Percentiles rank a stretch among this genome's conserved stretches.
These are phyloP conservation scores for Penicillium verhagenii DNA, from an alignment of 495 filamentous ascomycete species.

Conservation along the genomic window DNA sequence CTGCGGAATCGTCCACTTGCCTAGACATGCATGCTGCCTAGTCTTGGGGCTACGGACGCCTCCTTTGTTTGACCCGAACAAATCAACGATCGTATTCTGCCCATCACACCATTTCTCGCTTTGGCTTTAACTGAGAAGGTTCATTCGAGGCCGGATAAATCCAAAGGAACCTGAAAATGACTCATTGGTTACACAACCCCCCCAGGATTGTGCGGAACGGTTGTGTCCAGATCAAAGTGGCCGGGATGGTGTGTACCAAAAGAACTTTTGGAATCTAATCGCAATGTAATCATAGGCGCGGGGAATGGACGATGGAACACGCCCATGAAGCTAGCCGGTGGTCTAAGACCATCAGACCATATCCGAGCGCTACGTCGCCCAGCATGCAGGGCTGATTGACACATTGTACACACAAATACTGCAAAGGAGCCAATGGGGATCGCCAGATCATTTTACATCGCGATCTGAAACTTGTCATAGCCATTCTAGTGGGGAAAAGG, in stretches of 20 bases:
- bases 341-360: slow-evolving; percentile 1
- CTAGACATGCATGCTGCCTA: slow-evolving; percentile 4
- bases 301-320: too few species aligned
- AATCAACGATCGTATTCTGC: slow-evolving; percentile 14
- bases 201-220: too few species aligned
- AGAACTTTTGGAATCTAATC: neutral
- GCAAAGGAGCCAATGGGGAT: neutral
- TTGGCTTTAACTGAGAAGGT: neutral
- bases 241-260: neutral
- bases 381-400: slow-evolving; percentile 1
- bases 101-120: slow-evolving; percentile 21
- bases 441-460: neutral
- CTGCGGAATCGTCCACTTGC: slow-evolving; percentile 13
- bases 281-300: neutral
- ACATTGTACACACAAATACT: slow-evolving; percentile 1
- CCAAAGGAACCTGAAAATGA: neutral
- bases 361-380: neutral
- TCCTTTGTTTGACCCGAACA: slow-evolving; percentile 5
- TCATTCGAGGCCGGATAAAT: neutral
- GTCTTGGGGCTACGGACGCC: slow-evolving; percentile 8
- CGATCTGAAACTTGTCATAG: slow-evolving; percentile 13
- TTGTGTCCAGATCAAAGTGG: neutral
- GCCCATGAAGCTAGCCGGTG: neutral
- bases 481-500: neutral
- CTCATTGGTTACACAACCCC: neutral